Evolutionary conservation across 495 filamentous ascomycete genomes (phyloP).

Genomic region (Baudoinia panamericana): DNA sequence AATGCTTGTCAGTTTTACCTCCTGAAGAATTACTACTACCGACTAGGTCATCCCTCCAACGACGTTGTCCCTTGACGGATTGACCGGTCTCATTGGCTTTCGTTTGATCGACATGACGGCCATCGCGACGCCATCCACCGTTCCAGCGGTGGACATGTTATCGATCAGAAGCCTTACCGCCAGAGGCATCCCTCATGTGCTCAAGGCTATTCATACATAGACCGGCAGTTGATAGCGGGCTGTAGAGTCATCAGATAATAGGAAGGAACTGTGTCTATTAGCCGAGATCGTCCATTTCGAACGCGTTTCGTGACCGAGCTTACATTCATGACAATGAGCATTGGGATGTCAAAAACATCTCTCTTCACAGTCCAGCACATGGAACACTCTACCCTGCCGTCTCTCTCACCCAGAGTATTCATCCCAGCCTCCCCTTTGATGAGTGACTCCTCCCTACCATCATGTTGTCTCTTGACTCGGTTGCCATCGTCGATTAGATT

Average conservation of each 20-base stretch:
- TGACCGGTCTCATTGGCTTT: too few relatives aligned
- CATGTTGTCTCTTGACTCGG: conserved; percentile 5
- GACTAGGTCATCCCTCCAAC: too few relatives aligned
- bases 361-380: conserved; percentile 95
- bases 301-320: conserved; percentile 26
- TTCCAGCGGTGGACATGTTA: not conserved
- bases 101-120: too few relatives aligned
- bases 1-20: too few relatives aligned
- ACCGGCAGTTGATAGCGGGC: not conserved
- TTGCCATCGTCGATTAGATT: conserved; percentile 12
- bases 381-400: conserved; percentile 86
- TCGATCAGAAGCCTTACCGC: not conserved
- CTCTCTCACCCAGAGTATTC: conserved; percentile 58
- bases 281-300: not conserved
- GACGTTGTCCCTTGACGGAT: too few relatives aligned
- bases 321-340: conserved; percentile 95
- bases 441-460: conserved; percentile 4
- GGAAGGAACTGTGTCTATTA: conserved; percentile 14
- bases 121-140: too few relatives aligned
- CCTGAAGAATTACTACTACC: too few relatives aligned
- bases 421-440: conserved; percentile 70
- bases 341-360: conserved; percentile 96
- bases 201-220: too few relatives aligned
- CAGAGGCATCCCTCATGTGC: too few relatives aligned
- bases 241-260: conserved; percentile 4